phyloP scores from a whole-genome alignment of 1,139 yeast genomes.

The Komagataea norvegica region DNA sequence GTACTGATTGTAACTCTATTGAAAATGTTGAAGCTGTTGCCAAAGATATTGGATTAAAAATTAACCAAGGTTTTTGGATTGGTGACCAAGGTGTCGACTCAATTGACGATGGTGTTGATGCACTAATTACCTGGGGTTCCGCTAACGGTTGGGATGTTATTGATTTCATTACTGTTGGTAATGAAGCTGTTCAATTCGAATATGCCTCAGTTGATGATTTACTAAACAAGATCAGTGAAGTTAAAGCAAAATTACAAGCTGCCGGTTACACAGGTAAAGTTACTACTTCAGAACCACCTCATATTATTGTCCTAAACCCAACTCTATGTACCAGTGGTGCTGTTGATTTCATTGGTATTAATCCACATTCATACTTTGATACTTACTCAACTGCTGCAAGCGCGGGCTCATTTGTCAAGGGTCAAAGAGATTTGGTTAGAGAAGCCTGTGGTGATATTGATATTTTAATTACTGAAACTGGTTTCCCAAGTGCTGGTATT shows the following conservation, averaged over 20 bases:
- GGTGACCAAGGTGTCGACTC: constrained; percentile 57
- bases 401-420: constrained; percentile 68
- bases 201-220: constrained; percentile 56
- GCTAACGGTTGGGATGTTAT: constrained; percentile 63
- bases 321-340: constrained; percentile 56
- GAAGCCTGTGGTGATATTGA: constrained; percentile 49
- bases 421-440: constrained; percentile 53
- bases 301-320: constrained; percentile 58
- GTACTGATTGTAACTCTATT: constrained; percentile 77
- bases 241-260: constrained; percentile 47
- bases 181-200: constrained; percentile 72
- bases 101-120: constrained; percentile 54
- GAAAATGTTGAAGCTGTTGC: constrained; percentile 62
- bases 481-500: constrained; percentile 76
- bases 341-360: constrained; percentile 77
- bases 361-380: constrained; percentile 85
- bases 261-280: constrained; percentile 79
- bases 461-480: constrained; percentile 69
- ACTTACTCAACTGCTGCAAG: constrained; percentile 51
- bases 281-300: constrained; percentile 88
- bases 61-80: constrained; percentile 90
- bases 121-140: constrained; percentile 44
- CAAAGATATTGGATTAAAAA: constrained; percentile 54
- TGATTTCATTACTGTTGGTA: constrained; percentile 75
- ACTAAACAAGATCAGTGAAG: constrained; percentile 56